These are phyloP conservation scores for Exobasidium rhododendri DNA, from an alignment of 1,284 basidiomycete species.

Conservation along the genomic window DNA sequence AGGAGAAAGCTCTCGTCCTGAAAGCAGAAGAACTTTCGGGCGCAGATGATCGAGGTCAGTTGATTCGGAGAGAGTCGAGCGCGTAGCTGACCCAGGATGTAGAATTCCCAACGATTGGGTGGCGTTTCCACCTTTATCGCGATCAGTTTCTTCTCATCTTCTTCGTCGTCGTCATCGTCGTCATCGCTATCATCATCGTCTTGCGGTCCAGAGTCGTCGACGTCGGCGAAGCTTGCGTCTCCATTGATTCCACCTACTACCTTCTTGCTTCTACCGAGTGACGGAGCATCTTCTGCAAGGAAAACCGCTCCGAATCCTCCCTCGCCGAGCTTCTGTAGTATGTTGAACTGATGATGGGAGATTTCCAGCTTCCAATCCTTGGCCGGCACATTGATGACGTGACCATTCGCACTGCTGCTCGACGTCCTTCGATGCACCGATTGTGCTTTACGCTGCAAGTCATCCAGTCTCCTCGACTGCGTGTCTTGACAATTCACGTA, in stretches of 20 bases:
- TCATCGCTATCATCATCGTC: slow-evolving; percentile 61
- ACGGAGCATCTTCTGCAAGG: slow-evolving; percentile 61
- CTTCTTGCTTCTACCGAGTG: not conserved
- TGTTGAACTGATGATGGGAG: slow-evolving; percentile 61
- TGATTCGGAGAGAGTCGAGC: slow-evolving; percentile 53
- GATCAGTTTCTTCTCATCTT: slow-evolving; percentile 62
- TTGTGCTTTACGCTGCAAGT: not conserved
- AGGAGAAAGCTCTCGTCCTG: slow-evolving; percentile 84
- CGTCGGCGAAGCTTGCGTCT: slow-evolving; percentile 14
- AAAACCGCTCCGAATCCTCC: slow-evolving; percentile 96
- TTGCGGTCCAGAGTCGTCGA: not conserved
- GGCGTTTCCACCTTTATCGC: slow-evolving; percentile 93
- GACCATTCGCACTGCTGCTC: not conserved
- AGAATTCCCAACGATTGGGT: slow-evolving; percentile 86
- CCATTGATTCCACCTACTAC: slow-evolving; percentile 18
- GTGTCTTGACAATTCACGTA: slow-evolving; percentile 64
- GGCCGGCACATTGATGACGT: not conserved
- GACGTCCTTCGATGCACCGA: not conserved
- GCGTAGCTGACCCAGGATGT: slow-evolving; percentile 76
- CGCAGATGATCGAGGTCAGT: slow-evolving; percentile 36
- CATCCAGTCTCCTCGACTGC: not conserved
- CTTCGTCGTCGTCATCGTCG: slow-evolving; percentile 65
- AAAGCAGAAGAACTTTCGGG: slow-evolving; percentile 39
- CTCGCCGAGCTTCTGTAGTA: slow-evolving; percentile 87
- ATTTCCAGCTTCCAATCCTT: slow-evolving; percentile 57